A percentile compares a stretch with the other conserved stretches of the same genome.
phyloP scores from a whole-genome alignment of 2,329 filamentous ascomycete genomes.

The Ascochyta clinopodiicola region DNA sequence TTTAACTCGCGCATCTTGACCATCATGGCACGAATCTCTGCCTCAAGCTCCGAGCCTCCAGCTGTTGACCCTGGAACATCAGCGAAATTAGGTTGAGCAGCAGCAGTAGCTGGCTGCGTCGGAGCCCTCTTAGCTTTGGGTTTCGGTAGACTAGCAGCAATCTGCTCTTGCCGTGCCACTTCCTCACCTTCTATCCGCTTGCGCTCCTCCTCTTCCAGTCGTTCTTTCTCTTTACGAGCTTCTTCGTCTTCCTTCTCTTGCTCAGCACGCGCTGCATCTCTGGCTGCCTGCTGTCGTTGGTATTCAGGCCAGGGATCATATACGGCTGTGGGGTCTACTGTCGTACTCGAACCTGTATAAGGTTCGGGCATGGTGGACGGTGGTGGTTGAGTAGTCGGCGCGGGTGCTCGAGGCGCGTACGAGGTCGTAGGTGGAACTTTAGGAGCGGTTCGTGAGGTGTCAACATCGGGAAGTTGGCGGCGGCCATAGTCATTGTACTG shows the following conservation, averaged over 20 bases:
- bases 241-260: slow-evolving; percentile 39
- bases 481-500: slow-evolving; percentile 32
- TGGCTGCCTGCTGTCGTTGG: slow-evolving; percentile 50
- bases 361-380: slow-evolving; percentile 27
- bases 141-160: slow-evolving; percentile 24
- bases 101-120: slow-evolving; percentile 26
- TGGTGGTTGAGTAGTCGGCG: slow-evolving; percentile 23
- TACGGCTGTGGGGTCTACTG: slow-evolving; percentile 61
- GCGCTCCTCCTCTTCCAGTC: slow-evolving; percentile 32
- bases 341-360: slow-evolving; percentile 43
- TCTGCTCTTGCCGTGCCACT: slow-evolving; percentile 14
- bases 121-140: slow-evolving; percentile 30
- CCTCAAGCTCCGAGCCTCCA: slow-evolving; percentile 49
- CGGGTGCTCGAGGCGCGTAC: slow-evolving; percentile 23
- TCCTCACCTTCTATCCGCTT: slow-evolving; percentile 30
- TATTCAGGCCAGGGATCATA: slow-evolving; percentile 61
- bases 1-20: slow-evolving; percentile 65
- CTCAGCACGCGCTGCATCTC: slow-evolving; percentile 46
- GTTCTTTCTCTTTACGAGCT: slow-evolving; percentile 36
- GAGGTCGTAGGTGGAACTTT: slow-evolving; percentile 22
- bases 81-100: slow-evolving; percentile 6
- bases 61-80: slow-evolving; percentile 8
- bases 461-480: slow-evolving; percentile 32
- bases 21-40: slow-evolving; percentile 62
- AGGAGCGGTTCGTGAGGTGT: slow-evolving; percentile 23